phyloP scores from a whole-genome alignment of 257 asterid genomes.

The Gentiana dahurica region DNA sequence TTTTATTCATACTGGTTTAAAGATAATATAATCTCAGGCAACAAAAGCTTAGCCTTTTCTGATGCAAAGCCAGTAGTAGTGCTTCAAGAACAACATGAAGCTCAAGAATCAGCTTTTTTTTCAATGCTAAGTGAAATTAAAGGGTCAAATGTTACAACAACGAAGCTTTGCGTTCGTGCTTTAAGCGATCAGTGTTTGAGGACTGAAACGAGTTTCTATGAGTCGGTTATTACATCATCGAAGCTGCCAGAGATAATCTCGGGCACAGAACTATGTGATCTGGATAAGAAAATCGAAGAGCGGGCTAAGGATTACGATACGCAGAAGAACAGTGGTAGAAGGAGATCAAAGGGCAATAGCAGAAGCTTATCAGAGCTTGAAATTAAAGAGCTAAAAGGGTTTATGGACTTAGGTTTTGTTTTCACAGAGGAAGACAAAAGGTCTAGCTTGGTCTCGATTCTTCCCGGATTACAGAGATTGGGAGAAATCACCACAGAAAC shows the following conservation, averaged over 20 bases:
- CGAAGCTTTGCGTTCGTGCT: constrained; percentile 20
- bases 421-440: constrained; percentile 50
- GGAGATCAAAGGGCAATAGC: constrained; percentile 16
- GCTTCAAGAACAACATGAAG: constrained; percentile 5
- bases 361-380: constrained; percentile 76
- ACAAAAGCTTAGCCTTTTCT: background rate
- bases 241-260: constrained; percentile 27
- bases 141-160: constrained; percentile 5
- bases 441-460: constrained; percentile 33
- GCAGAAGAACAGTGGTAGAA: background rate
- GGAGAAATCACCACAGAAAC: constrained; percentile 20
- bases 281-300: constrained; percentile 4
- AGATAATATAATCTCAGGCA: constrained; percentile 14
- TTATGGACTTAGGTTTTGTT: constrained; percentile 70
- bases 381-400: constrained; percentile 62
- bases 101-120: constrained; percentile 11
- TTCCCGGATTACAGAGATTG: constrained; percentile 68
- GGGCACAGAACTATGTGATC: constrained; percentile 18
- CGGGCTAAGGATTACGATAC: background rate
- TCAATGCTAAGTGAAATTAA: constrained; percentile 3
- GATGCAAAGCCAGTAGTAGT: background rate
- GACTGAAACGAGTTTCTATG: background rate
- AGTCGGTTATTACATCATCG: constrained; percentile 22
- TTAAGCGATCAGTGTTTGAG: constrained; percentile 24
- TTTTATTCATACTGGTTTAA: constrained; percentile 55